These are phyloP conservation scores for Solanum hybrid DNA, from an alignment of 305 asterid species.

Conservation along the genomic window DNA sequence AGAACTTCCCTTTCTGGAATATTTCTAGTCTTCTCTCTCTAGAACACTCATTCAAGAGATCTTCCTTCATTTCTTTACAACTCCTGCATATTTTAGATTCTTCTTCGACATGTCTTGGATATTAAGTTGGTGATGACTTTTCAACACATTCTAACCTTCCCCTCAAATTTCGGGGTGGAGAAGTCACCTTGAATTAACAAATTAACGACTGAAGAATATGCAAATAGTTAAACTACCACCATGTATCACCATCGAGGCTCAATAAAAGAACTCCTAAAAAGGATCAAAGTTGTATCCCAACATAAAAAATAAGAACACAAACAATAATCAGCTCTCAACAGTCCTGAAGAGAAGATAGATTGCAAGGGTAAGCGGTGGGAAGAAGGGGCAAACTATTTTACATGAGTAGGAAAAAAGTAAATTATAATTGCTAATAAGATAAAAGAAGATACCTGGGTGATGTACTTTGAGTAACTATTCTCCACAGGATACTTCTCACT, in stretches of 20 bases:
- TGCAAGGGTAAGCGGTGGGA: background rate
- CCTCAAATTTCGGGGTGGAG: background rate
- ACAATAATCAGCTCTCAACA: background rate
- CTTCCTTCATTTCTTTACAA: background rate
- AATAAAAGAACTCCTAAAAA: background rate
- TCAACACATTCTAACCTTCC: background rate
- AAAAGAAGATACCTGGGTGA: constrained; percentile 54
- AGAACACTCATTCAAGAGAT: background rate
- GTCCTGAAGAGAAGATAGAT: background rate
- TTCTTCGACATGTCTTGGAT: background rate
- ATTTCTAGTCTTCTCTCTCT: background rate
- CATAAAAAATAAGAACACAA: background rate
- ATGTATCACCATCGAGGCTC: background rate
- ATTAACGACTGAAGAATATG: background rate
- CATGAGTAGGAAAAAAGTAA: background rate
- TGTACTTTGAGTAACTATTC: constrained; percentile 83
- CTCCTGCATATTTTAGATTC: background rate
- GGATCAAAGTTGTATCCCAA: background rate
- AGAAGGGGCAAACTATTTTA: background rate
- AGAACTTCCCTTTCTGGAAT: background rate
- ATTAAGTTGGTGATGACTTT: background rate
- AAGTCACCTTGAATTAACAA: background rate
- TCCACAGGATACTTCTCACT: constrained; percentile 92
- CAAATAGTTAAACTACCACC: background rate
- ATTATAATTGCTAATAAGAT: background rate